Base-by-base conservation (phyloP, 306 rosid genomes). In the Castanea mollissima region DNA sequence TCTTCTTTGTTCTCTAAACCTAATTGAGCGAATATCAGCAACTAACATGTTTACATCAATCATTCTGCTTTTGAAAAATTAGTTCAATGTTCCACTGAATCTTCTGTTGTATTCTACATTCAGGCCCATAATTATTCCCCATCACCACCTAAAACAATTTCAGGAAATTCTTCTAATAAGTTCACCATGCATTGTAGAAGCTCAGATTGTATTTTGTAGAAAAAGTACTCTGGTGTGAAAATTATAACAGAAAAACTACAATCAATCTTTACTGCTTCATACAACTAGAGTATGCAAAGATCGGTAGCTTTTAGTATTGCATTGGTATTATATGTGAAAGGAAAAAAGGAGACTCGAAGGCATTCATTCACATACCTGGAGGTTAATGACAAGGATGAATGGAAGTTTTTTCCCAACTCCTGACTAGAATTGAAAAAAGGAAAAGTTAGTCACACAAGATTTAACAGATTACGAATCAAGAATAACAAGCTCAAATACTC, bases 361-460 rank as follows among this genome's bases (percentile, higher is more conserved):
- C 21, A 64, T 63, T 69, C 46, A 55, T 74, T 73, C 21, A 63
- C 85, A 84, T 88, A 95, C 99, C 99, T 92, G 98, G 76, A 95
- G 92, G 85, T 95, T 95, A 55, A 95, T 65, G 77, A 95, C 85
- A 52, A 95, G 92, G 70, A 95, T 23, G 71, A 95, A 91, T 13
- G 99, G 99, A 63, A 92, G 90, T 81, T 84, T 95, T 82, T 88
- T 92, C 74, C 99, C 97, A 5, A 87, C 85, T 83, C 90, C 91
- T 14, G 93, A 85, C 99, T 95, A 89, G 71, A 79, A 85, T 79
- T 73, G 68, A 82, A 27, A 86, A 76, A 76, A 21, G 13, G 49
- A 72, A 80, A 31, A 70, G 69, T 84, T 70, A 86, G 35, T 63
- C 2, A 51, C 44, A 57, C 68, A 64, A 78, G 34, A 19, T 7